phyloP scores from a whole-genome alignment of 148 eudicot species.

The Vaccinium darrowii region DNA sequence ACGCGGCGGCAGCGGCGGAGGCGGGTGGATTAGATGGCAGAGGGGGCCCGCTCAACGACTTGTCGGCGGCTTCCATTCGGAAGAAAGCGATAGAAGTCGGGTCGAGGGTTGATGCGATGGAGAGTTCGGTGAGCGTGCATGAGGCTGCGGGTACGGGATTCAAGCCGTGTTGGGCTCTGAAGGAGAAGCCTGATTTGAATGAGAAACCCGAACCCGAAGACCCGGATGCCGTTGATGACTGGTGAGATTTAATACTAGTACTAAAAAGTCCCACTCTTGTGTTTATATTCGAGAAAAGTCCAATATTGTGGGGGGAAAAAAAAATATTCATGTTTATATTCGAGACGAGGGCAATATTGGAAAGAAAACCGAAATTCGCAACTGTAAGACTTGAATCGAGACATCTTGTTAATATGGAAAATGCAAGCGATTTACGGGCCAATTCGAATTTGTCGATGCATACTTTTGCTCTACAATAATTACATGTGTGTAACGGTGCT shows the following conservation, averaged over 20 bases:
- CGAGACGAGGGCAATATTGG: not conserved
- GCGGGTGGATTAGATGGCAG: not conserved
- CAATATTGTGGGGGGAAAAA: not conserved
- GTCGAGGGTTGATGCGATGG: constrained; percentile 69
- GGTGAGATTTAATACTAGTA: not conserved
- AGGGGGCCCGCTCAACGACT: constrained; percentile 21
- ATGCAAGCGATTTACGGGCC: not conserved
- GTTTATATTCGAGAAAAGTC: not conserved
- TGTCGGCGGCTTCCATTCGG: constrained; percentile 63
- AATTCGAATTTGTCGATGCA: not conserved
- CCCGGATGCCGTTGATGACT: constrained; percentile 30
- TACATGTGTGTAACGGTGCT: not conserved
- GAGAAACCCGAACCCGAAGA: constrained; percentile 74
- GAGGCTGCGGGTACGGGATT: constrained; percentile 6
- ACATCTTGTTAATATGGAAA: not conserved
- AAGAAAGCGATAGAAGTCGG: constrained; percentile 83
- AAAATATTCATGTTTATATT: not conserved
- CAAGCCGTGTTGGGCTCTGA: constrained; percentile 42
- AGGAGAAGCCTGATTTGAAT: constrained; percentile 74
- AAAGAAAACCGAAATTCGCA: not conserved
- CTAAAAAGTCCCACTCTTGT: not conserved
- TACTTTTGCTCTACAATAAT: not conserved
- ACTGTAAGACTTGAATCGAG: not conserved
- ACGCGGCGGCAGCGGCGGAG: constrained; percentile 5
- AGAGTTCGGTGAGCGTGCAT: constrained; percentile 15